Conservation (phyloP, 2,329 filamentous ascomycete genomes). For the Phialocephala sp. region DNA sequence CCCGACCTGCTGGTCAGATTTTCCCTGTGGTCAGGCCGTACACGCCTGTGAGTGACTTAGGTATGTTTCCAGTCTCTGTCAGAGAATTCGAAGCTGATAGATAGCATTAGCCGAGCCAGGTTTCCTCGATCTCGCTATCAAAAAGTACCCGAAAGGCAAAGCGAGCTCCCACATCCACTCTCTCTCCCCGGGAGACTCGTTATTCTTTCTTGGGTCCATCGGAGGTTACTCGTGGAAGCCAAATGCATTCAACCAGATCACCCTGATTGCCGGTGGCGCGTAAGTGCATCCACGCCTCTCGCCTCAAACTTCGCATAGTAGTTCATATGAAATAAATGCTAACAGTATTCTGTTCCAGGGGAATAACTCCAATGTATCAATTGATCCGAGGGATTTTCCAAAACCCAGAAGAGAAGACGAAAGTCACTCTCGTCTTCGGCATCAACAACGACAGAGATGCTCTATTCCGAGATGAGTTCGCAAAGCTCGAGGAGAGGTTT, state of each 20-base stretch:
- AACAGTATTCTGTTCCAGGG: slow-evolving; percentile 38
- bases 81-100: background rate
- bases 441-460: slow-evolving; percentile 69
- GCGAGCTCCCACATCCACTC: slow-evolving; percentile 70
- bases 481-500: slow-evolving; percentile 53
- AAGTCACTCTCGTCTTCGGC: slow-evolving; percentile 68
- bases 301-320: too few species aligned
- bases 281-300: background rate
- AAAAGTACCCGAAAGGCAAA: slow-evolving; percentile 70
- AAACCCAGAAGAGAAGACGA: slow-evolving; percentile 66
- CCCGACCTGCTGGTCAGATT: slow-evolving; percentile 61
- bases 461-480: slow-evolving; percentile 61
- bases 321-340: background rate
- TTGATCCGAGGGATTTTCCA: slow-evolving; percentile 65
- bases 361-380: slow-evolving; percentile 74
- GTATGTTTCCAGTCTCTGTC: background rate
- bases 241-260: slow-evolving; percentile 54
- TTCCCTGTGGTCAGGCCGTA: slow-evolving; percentile 69
- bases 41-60: slow-evolving; percentile 56
- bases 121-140: slow-evolving; percentile 68
- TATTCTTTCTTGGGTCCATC: slow-evolving; percentile 63
- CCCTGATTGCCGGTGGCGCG: slow-evolving; percentile 70
- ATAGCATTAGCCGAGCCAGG: slow-evolving; percentile 56
- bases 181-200: slow-evolving; percentile 63
- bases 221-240: slow-evolving; percentile 60